Evolutionary conservation across 176 grass and related monocot species (phyloP).

Genomic region (Hsuehochloa calcarea): DNA sequence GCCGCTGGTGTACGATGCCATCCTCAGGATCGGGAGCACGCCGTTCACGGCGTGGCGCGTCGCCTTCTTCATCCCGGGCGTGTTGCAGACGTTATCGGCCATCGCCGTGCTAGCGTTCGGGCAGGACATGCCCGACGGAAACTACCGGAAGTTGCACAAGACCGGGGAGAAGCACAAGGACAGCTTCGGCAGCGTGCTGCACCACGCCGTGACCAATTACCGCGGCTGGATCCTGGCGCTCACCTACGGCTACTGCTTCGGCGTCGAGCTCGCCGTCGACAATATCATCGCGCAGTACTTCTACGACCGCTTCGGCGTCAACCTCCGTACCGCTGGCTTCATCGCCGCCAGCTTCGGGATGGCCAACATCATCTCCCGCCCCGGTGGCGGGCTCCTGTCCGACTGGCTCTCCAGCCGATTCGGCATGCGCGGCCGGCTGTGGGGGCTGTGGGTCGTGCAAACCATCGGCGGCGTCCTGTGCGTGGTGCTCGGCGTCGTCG

Average conservation of each 20-base stretch:
- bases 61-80: constrained; percentile 86
- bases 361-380: constrained; percentile 77
- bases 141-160: constrained; percentile 67
- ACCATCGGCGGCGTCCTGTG: constrained; percentile 66
- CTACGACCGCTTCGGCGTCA: constrained; percentile 80
- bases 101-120: constrained; percentile 65
- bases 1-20: constrained; percentile 72
- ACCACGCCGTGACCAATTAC: constrained; percentile 69
- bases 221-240: constrained; percentile 76
- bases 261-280: constrained; percentile 84
- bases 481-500: constrained; percentile 48
- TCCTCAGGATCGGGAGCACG: constrained; percentile 68
- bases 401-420: constrained; percentile 63
- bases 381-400: constrained; percentile 63
- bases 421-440: constrained; percentile 90
- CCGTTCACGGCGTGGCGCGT: constrained; percentile 77
- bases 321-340: constrained; percentile 55
- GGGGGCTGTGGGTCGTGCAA: constrained; percentile 83
- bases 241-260: constrained; percentile 93
- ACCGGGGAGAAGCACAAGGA: constrained; percentile 76
- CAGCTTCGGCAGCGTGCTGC: constrained; percentile 73
- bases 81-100: constrained; percentile 73
- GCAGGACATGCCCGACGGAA: constrained; percentile 89
- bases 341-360: constrained; percentile 93
- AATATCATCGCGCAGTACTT: constrained; percentile 96